phyloP scores from a whole-genome alignment of 2,329 filamentous ascomycete species.

The Fusarium marasasianum region DNA sequence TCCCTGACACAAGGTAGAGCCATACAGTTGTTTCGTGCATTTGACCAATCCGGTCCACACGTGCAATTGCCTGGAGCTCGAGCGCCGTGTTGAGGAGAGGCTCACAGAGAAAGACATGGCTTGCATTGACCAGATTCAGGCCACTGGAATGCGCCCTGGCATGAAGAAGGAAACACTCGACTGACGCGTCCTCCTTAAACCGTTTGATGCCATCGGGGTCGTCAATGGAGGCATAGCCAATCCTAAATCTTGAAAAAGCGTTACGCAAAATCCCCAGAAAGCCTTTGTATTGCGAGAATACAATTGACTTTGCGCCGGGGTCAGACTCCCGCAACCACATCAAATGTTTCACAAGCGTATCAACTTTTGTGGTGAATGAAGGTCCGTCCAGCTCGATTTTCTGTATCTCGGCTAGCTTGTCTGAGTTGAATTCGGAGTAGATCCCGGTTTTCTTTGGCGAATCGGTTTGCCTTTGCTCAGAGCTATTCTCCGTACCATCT shows the following conservation, averaged over 20 bases:
- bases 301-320: conserved; percentile 86
- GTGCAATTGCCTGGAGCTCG: conserved; percentile 92
- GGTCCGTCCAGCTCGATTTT: conserved; percentile 76
- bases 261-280: conserved; percentile 79
- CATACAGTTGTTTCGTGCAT: conserved; percentile 88
- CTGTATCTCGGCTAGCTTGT: conserved; percentile 81
- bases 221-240: conserved; percentile 78
- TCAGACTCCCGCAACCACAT: conserved; percentile 87
- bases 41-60: conserved; percentile 95
- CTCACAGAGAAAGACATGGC: conserved; percentile 93
- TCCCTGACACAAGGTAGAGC: conserved; percentile 91
- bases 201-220: conserved; percentile 72
- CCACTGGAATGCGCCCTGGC: conserved; percentile 89
- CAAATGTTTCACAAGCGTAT: conserved; percentile 82
- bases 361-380: conserved; percentile 90
- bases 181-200: conserved; percentile 78
- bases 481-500: conserved; percentile 6
- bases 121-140: conserved; percentile 91
- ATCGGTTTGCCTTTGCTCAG: conserved; percentile 26
- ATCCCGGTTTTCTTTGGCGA: conserved; percentile 61
- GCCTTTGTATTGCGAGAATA: conserved; percentile 89
- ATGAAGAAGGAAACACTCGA: conserved; percentile 89
- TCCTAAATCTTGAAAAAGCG: conserved; percentile 76
- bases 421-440: conserved; percentile 79
- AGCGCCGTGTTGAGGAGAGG: conserved; percentile 92